Percentiles rank a stretch among this genome's conserved stretches.
Evolutionary conservation across 208 protist species (phyloP).

Genomic region (Leishmania major): DNA sequence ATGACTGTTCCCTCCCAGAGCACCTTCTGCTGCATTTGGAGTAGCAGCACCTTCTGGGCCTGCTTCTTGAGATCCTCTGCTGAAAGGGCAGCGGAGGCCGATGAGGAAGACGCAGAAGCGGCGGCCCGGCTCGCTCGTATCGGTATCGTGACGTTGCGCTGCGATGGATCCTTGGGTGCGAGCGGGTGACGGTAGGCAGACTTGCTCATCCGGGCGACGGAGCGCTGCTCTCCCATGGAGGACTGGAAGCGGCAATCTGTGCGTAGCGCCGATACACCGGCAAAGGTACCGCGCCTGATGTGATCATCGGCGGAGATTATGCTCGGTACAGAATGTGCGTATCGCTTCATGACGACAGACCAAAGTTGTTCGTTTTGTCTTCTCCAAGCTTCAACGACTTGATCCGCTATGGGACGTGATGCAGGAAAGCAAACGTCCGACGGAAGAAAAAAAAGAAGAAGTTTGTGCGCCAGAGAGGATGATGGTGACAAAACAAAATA

Average conservation of each 20-base stretch:
- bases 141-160: constrained; percentile 76
- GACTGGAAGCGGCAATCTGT: constrained; percentile 41
- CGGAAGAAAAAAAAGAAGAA: neutral
- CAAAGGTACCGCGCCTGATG: neutral
- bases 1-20: constrained; percentile 90
- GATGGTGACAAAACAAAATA: too few species aligned
- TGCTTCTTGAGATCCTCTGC: constrained; percentile 69
- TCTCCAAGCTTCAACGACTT: neutral
- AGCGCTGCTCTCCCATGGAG: constrained; percentile 52
- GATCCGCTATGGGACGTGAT: neutral
- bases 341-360: neutral
- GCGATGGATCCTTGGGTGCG: constrained; percentile 69
- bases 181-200: constrained; percentile 69
- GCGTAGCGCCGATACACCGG: neutral
- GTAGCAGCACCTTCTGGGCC: constrained; percentile 70
- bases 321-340: neutral
- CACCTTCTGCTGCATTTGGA: constrained; percentile 81
- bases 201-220: constrained; percentile 51
- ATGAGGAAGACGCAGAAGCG: constrained; percentile 12
- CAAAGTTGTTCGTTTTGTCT: too few species aligned
- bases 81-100: constrained; percentile 23
- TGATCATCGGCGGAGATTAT: neutral
- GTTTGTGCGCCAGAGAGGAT: neutral
- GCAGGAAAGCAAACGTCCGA: neutral
- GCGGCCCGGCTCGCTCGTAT: constrained; percentile 25